Evolutionary conservation across 2,329 filamentous ascomycete species (phyloP).

Genomic region (Aplosporella prunicola): DNA sequence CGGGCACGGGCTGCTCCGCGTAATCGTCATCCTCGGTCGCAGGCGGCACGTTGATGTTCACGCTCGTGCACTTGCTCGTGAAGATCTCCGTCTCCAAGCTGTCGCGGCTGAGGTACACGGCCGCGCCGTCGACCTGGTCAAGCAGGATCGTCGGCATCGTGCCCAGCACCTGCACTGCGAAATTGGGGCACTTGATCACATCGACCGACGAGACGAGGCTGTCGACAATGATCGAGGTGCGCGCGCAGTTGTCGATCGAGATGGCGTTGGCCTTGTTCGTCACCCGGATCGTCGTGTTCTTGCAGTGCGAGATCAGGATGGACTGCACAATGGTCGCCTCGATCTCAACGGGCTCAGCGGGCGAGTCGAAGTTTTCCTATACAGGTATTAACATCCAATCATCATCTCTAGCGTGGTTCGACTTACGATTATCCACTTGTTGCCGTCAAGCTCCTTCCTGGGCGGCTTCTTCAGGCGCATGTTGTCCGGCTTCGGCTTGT

Average conservation of each 20-base stretch:
- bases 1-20: slow-evolving; percentile 76
- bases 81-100: slow-evolving; percentile 73
- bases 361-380: slow-evolving; percentile 82
- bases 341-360: slow-evolving; percentile 64
- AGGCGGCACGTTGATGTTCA: slow-evolving; percentile 80
- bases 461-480: slow-evolving; percentile 40
- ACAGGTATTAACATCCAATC: background rate
- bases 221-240: slow-evolving; percentile 79
- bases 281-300: slow-evolving; percentile 79
- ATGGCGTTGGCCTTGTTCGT: slow-evolving; percentile 96
- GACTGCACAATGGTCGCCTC: slow-evolving; percentile 77
- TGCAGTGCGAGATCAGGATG: slow-evolving; percentile 84
- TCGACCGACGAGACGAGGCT: slow-evolving; percentile 85
- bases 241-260: slow-evolving; percentile 80
- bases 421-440: slow-evolving; percentile 82
- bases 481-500: slow-evolving; percentile 44
- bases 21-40: slow-evolving; percentile 66
- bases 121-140: slow-evolving; percentile 86
- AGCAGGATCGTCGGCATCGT: slow-evolving; percentile 78
- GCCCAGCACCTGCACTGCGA: slow-evolving; percentile 86
- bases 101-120: slow-evolving; percentile 75
- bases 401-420: too few relatives aligned
- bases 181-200: slow-evolving; percentile 89
- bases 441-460: slow-evolving; percentile 47
- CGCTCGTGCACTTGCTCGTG: slow-evolving; percentile 73